A percentile compares a stretch with the other conserved stretches of the same genome.
Conservation (phyloP, 2,329 filamentous ascomycete genomes). For the Exophiala sp. region DNA sequence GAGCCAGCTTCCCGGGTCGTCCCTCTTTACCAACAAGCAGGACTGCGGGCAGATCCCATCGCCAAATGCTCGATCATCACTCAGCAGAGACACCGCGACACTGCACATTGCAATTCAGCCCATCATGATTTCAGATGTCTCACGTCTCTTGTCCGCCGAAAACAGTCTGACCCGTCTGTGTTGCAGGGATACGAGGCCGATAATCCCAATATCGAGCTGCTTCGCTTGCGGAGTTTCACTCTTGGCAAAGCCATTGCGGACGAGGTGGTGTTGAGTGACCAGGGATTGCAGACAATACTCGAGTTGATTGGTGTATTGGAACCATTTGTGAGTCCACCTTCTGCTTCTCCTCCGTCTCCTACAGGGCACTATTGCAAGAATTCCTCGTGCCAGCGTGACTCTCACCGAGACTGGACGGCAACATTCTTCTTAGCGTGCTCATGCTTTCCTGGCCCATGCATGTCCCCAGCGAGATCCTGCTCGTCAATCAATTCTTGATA, state of each 20-base stretch:
- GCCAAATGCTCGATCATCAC: neutral
- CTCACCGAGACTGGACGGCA: conserved; percentile 1
- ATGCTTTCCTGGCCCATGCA: conserved; percentile 1
- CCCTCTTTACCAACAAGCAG: conserved; percentile 4
- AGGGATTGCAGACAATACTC: conserved; percentile 60
- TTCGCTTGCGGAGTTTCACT: conserved; percentile 75
- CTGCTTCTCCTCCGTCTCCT: conserved; percentile 24
- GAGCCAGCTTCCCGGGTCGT: conserved; percentile 13
- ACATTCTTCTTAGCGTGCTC: neutral
- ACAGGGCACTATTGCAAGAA: conserved; percentile 12
- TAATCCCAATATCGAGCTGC: conserved; percentile 71
- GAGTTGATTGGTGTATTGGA: conserved; percentile 62
- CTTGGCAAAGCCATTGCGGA: conserved; percentile 63
- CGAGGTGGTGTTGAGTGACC: conserved; percentile 54
- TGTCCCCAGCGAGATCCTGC: conserved; percentile 1
- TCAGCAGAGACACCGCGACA: neutral
- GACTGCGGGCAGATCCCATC: conserved; percentile 11
- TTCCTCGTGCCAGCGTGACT: conserved; percentile 2
- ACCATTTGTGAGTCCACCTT: conserved; percentile 64
- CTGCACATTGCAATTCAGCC: neutral
- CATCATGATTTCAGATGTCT: neutral
- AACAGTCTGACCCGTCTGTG: conserved; percentile 9
- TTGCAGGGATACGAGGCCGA: conserved; percentile 65
- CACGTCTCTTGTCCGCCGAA: neutral
- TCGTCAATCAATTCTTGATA: conserved; percentile 1